Conservation (phyloP, 2,329 filamentous ascomycete species). For the Phoma sp. region DNA sequence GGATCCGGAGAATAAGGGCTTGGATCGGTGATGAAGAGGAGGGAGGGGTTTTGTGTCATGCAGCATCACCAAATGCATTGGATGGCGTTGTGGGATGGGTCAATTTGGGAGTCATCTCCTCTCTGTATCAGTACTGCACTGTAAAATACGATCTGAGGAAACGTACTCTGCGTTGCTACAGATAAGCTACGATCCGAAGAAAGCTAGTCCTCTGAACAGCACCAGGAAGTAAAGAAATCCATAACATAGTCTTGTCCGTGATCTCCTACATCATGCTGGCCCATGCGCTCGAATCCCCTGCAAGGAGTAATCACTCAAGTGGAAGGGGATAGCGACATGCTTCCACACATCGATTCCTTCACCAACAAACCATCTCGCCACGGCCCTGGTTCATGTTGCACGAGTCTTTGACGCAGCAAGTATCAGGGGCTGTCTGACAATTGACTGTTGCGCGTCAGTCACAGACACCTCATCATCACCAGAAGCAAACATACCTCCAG, state of each 20-base stretch:
- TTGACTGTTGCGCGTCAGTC: background rate
- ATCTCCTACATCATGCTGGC: too few species aligned
- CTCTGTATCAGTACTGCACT: slow-evolving; percentile 22
- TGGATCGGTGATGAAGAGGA: slow-evolving; percentile 22
- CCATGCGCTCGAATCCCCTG: too few species aligned
- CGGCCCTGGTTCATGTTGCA: slow-evolving; percentile 8
- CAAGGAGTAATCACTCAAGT: too few species aligned
- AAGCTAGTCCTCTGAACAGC: background rate
- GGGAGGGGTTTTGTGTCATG: background rate
- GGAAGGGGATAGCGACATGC: too few species aligned
- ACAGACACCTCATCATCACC: background rate
- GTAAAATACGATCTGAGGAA: slow-evolving; percentile 12
- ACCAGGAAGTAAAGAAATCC: background rate
- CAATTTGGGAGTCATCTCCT: slow-evolving; percentile 3
- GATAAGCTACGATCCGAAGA: background rate
- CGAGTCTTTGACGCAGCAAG: slow-evolving; percentile 2
- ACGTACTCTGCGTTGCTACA: background rate
- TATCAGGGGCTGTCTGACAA: background rate
- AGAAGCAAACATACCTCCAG: background rate
- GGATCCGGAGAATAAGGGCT: slow-evolving; percentile 30
- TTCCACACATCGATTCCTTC: background rate
- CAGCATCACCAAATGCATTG: slow-evolving; percentile 14
- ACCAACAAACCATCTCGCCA: slow-evolving; percentile 3
- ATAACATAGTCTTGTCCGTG: background rate
- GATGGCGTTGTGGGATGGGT: slow-evolving; percentile 17